Percentiles rank a stretch among this genome's conserved stretches.
phyloP scores from a whole-genome alignment of 805 yeast genomes.

The Spencermartinsiella europaea region DNA sequence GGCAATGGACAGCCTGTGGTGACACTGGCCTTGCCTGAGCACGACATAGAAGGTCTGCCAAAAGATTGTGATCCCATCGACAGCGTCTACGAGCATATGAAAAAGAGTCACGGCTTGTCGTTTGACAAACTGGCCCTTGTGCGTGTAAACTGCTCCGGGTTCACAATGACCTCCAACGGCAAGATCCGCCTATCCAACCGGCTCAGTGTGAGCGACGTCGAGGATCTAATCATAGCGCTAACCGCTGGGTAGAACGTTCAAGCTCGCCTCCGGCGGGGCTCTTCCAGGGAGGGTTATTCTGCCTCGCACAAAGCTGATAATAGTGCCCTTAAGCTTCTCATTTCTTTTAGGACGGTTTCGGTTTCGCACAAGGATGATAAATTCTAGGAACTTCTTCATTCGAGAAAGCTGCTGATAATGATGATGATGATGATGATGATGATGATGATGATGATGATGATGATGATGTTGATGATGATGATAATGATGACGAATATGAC shows the following conservation, averaged over 20 bases:
- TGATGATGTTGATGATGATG: neutral
- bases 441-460: conserved; percentile 1
- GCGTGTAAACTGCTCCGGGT: conserved; percentile 20
- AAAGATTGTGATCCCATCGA: conserved; percentile 1
- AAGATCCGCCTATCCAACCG: conserved; percentile 13
- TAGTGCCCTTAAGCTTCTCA: no score
- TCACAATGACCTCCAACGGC: conserved; percentile 18
- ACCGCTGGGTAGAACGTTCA: no score
- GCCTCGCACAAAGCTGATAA: no score
- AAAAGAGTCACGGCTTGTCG: conserved; percentile 12
- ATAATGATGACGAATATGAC: no score
- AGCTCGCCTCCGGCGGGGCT: no score
- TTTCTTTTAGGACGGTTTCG: no score
- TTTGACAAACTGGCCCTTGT: conserved; percentile 12
- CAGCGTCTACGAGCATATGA: conserved; percentile 9
- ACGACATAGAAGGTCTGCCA: conserved; percentile 8
- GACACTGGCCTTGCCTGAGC: conserved; percentile 14
- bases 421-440: neutral
- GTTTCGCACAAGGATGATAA: no score
- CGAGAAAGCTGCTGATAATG: neutral
- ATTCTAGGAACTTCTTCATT: no score
- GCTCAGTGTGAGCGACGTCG: neutral
- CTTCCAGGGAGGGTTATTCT: no score
- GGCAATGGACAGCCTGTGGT: conserved; percentile 10
- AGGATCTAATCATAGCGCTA: no score